A percentile compares a stretch with the other conserved stretches of the same genome.
Conservation (phyloP, 2,329 filamentous ascomycete genomes). For the Aureobasidium sp. region DNA sequence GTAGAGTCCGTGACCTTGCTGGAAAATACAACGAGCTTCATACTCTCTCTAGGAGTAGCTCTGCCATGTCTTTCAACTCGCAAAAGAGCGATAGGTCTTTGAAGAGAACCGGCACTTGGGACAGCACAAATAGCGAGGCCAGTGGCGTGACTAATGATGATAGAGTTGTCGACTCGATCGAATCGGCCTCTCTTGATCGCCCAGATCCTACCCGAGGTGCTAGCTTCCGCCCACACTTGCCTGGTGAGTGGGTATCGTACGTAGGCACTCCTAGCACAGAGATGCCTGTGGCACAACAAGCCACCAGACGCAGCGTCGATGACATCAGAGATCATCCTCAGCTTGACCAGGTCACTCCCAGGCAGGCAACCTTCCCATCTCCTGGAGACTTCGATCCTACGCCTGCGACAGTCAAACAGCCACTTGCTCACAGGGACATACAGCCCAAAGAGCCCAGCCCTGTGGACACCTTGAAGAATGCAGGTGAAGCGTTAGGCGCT, state of each 20-base stretch:
- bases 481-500: constrained; percentile 40
- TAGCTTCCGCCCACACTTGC: constrained; percentile 43
- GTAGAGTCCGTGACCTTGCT: constrained; percentile 43
- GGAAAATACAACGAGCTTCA: constrained; percentile 39
- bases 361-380: neutral
- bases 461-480: constrained; percentile 38
- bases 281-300: constrained; percentile 3
- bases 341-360: constrained; percentile 10
- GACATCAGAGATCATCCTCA: constrained; percentile 15
- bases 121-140: constrained; percentile 4
- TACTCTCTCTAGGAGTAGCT: constrained; percentile 37
- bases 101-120: constrained; percentile 16
- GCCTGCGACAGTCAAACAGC: constrained; percentile 26
- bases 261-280: constrained; percentile 32
- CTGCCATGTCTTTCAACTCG: constrained; percentile 34
- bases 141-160: neutral
- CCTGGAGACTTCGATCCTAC: constrained; percentile 22
- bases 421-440: constrained; percentile 19
- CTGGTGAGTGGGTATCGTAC: constrained; percentile 46
- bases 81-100: constrained; percentile 28
- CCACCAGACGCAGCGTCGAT: neutral
- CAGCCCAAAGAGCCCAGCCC: constrained; percentile 20
- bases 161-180: neutral
- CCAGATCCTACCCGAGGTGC: constrained; percentile 18
- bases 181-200: neutral